Conservation (phyloP, 192 early-diverging fungal species). For the Coemansia reversa region DNA sequence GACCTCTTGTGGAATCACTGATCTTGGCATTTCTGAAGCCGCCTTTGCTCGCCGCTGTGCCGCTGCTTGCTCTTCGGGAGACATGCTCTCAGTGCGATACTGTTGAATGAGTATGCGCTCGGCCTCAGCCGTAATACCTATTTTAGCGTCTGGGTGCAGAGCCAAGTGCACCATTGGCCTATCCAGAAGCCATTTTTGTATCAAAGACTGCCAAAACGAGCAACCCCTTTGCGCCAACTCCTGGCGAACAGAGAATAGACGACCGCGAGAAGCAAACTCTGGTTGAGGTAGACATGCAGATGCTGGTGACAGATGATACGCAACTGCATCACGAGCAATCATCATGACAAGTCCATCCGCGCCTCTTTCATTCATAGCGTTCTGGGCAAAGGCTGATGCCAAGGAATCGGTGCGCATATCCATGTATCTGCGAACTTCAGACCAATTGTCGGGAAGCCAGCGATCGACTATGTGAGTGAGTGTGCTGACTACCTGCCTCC, state of each 20-base stretch:
- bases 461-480: conserved; percentile 40
- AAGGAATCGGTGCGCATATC: conserved; percentile 50
- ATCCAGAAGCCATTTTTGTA: conserved; percentile 48
- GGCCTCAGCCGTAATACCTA: conserved; percentile 47
- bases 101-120: conserved; percentile 49
- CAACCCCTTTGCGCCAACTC: conserved; percentile 26
- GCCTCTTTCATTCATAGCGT: conserved; percentile 43
- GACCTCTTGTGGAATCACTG: conserved; percentile 57
- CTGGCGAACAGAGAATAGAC: conserved; percentile 55
- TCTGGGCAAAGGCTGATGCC: conserved; percentile 65
- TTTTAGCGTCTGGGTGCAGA: conserved; percentile 40
- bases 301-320: conserved; percentile 36
- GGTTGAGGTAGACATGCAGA: conserved; percentile 25
- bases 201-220: conserved; percentile 34
- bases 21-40: conserved; percentile 39
- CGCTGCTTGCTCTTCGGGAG: conserved; percentile 11
- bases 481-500: conserved; percentile 43
- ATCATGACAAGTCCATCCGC: conserved; percentile 21
- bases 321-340: conserved; percentile 58
- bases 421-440: conserved; percentile 35
- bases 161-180: conserved; percentile 35
- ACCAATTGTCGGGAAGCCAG: conserved; percentile 43
- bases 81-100: conserved; percentile 35
- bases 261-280: conserved; percentile 58
- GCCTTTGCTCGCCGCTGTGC: conserved; percentile 47